Base-by-base conservation (phyloP, 441 rosid species). In the Pelargonium fulgidum region DNA sequence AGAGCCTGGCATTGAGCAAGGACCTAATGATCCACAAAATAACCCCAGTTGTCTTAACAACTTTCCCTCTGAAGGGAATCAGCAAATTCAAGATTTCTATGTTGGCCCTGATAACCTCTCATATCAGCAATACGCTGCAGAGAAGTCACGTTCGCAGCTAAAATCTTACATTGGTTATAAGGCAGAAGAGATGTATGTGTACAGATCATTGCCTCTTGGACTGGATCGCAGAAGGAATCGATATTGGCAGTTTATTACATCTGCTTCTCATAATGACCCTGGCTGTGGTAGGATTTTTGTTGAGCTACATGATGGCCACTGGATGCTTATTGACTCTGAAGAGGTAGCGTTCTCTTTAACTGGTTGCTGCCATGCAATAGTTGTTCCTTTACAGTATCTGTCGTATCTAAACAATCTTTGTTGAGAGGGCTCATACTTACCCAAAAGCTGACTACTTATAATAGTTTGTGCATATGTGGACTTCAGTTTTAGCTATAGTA, bases 201-300 rank as follows among this genome's bases (percentile, higher is more conserved):
- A 82, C 67, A 85, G 96, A 68, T 91, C 97, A 67, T 82, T 89
- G 82, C 97, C 97, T 16, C 81, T 91, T 17, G 97, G 97, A 73
- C 91, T 82, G 80, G 97, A 91, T 82, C 87, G 97, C 56, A 83
- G 97, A 64, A 89, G 85, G 54, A 91, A 89, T 69, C 82, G 96
- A 3, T 91, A 89, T 69, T 91, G 97, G 97, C 91, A 77, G 66
- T 91, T 91, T 81, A 76, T 83, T 17, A 77, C 91, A 50, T 91
- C 97, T 70, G 89, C 84, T 33, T 91, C 97, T 59, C 44, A 71
- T 72, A 82, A 78, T 78, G 96, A 91, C 78, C 97, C 96, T 39
- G 89, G 96, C 58, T 83, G 89, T 77, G 97, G 96, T 59, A 83
- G 97, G 75, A 84, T 89, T 59, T 89, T 91, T 24, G 85, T 89